Percentiles rank a stretch among this genome's conserved stretches.
These are phyloP conservation scores for Camellia granthamiana DNA, from an alignment of 148 eudicot species.

Conservation along the genomic window DNA sequence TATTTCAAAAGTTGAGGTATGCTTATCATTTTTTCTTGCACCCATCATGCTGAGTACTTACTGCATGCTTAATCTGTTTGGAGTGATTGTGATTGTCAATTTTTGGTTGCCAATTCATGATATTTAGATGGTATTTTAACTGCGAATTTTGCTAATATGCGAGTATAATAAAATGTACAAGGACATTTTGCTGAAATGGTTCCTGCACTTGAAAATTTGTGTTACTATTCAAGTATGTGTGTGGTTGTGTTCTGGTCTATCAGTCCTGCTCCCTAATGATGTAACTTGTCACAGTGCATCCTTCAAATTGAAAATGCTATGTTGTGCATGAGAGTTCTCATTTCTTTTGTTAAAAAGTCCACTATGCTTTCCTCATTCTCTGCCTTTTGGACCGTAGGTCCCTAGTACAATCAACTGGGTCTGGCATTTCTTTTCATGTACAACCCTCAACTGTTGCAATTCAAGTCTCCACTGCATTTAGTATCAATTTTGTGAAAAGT, in stretches of 20 bases:
- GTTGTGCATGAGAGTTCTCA: no score
- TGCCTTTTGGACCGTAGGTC: no score
- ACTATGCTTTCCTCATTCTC: no score
- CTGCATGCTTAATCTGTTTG: not conserved
- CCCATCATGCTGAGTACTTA: not conserved
- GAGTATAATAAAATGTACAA: not conserved
- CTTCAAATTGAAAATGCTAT: no score
- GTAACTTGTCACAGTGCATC: no score
- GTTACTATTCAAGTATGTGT: no score
- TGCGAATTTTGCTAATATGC: not conserved
- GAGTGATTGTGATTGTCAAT: not conserved
- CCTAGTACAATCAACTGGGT: not conserved
- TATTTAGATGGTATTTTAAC: not conserved
- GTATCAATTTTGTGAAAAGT: not conserved
- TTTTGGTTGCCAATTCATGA: not conserved
- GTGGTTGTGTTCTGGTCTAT: no score
- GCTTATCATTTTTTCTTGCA: not conserved
- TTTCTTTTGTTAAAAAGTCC: no score
- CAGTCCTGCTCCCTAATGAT: no score
- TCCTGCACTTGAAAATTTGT: no score
- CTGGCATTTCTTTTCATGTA: not conserved
- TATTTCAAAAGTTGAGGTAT: constrained; percentile 82
- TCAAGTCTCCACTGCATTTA: not conserved
- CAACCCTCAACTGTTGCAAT: not conserved
- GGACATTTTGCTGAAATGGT: no score